Evolutionary conservation across 2,329 filamentous ascomycete genomes (phyloP), one percentile per base, ranked within the genome.

Genomic region (Penicillium sp.): DNA sequence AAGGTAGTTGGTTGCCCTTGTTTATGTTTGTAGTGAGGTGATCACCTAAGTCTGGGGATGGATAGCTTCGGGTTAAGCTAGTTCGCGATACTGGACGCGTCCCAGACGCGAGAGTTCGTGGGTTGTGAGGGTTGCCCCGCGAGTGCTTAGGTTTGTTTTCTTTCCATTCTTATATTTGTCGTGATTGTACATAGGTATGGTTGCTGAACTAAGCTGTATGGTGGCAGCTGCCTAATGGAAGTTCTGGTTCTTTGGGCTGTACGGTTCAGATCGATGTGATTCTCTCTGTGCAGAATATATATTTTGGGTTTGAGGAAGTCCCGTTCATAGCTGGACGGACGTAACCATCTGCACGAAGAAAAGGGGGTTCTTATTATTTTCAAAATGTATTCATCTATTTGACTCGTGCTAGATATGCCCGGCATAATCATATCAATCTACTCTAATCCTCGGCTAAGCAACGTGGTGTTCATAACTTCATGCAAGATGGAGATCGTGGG

Each of bases 401-500:
- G 13, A 15, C 35, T 37, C 35, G 35, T 37, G 12, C 35, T 37
- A 33, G 30, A 33, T 10, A 37, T 37, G 35, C 35, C 12, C 35
- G 35, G 10, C 30, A 33, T 4, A 30, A 30, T 12, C 2, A 33
- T 28, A 9, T 28, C 24, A n/a, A 49, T 33, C 28, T 33, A 10
- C 30, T 33, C 35, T n/a, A 6, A 24, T 40, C 19, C n/a, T 35
- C 10, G 12, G 51, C 35, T 53, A 38, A 53, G 33, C 35, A 51
- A 51, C 49, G 51, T 53, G 51, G 51, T 53, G 51, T 53, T 53
- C 51, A n/a, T n/a, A n/a, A n/a, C n/a, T n/a, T n/a, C n/a, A 53
- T 53, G 51, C 51, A 53, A 22, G 19, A n/a, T 40, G 51, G 33
- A 53, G 51, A 53, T 38, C 19, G 19, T 53, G 50, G 50, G 12